These are phyloP conservation scores for Thielaviopsis ethacetica DNA, from an alignment of 2,329 filamentous ascomycete genomes.

Conservation along the genomic window DNA sequence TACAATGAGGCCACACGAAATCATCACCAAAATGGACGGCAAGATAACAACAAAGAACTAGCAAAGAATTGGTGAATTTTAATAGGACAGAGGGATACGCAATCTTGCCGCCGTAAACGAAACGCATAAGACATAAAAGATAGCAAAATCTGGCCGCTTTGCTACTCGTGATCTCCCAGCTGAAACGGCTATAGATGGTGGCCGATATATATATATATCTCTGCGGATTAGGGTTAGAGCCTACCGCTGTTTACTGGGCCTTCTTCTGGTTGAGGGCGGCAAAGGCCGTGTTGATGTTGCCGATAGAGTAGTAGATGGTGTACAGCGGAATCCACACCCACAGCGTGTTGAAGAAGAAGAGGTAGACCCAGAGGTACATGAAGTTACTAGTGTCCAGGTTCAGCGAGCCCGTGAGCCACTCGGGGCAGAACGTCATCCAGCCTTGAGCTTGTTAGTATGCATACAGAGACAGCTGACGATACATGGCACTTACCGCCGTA, in stretches of 20 bases:
- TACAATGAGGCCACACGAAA: no score
- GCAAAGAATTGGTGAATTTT: not conserved
- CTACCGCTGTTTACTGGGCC: not conserved
- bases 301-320: conserved; percentile 36
- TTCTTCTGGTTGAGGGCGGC: conserved; percentile 18
- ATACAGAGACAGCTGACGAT: not conserved
- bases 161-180: not conserved
- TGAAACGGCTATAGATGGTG: not conserved
- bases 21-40: not conserved
- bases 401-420: conserved; percentile 46
- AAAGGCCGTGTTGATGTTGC: conserved; percentile 40
- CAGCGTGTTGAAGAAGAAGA: conserved; percentile 52
- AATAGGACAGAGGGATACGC: not conserved
- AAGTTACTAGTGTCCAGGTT: conserved; percentile 51
- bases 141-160: not conserved
- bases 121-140: not conserved
- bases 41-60: not conserved
- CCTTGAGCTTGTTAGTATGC: conserved; percentile 22
- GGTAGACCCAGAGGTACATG: conserved; percentile 52
- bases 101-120: not conserved
- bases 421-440: conserved; percentile 56
- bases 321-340: conserved; percentile 51
- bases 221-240: conserved; percentile 15
- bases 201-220: no score
- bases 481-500: conserved; percentile 36